These are phyloP conservation scores for Perilla frutescens DNA, from an alignment of 257 asterid species.

Conservation along the genomic window DNA sequence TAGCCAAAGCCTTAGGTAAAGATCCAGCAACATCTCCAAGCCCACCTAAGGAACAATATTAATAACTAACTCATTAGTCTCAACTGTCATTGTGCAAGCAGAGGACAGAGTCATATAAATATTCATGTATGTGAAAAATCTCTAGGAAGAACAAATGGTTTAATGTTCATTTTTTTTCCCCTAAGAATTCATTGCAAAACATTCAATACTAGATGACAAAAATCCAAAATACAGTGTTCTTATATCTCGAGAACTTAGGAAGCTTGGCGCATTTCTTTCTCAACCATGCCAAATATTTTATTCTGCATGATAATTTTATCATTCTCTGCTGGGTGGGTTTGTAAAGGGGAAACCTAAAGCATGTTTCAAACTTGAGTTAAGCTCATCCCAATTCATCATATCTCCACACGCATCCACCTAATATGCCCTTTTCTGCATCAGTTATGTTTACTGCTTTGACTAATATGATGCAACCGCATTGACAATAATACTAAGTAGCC, in stretches of 20 bases:
- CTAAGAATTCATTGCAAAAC: background rate
- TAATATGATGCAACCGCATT: background rate
- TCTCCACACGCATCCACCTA: background rate
- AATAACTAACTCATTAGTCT: constrained; percentile 19
- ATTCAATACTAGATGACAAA: constrained; percentile 1
- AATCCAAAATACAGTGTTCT: background rate
- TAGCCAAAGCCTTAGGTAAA: constrained; percentile 97
- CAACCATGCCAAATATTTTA: background rate
- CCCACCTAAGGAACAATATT: constrained; percentile 67
- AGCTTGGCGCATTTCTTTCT: background rate
- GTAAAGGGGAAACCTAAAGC: no score
- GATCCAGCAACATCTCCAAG: constrained; percentile 99
- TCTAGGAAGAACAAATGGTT: background rate
- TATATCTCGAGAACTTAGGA: background rate
- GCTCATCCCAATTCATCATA: background rate
- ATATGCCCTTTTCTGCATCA: background rate
- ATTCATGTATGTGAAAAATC: constrained; percentile 9
- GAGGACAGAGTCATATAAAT: background rate
- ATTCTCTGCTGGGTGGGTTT: no score
- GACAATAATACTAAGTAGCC: background rate
- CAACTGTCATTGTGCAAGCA: constrained; percentile 3
- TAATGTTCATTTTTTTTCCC: background rate
- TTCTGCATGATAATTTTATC: background rate
- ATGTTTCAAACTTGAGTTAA: no score
- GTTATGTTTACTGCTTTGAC: constrained; percentile 11